Conservation (phyloP, 495 filamentous ascomycete species). For the Poronia punctata region DNA sequence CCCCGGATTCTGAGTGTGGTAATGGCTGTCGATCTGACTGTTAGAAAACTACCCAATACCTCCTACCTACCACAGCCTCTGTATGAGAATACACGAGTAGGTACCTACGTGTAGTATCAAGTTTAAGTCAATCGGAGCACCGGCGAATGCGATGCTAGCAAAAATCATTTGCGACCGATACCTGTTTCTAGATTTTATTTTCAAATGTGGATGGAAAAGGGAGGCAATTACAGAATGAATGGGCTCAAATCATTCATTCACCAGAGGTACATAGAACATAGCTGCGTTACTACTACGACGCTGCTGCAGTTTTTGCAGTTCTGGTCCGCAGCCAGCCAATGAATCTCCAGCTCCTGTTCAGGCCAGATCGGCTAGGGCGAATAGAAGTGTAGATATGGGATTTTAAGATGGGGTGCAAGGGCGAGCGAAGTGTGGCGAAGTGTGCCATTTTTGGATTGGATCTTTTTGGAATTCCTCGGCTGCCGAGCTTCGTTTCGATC, state of each 20-base stretch:
- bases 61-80: too few relatives aligned
- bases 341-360: slow-evolving; percentile 2
- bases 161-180: too few relatives aligned
- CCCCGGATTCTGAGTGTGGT: slow-evolving; percentile 7
- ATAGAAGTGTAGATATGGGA: slow-evolving; percentile 8
- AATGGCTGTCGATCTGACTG: neutral
- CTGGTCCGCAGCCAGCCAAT: slow-evolving; percentile 10
- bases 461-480: too few relatives aligned
- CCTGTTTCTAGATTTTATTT: too few relatives aligned
- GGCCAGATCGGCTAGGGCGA: slow-evolving; percentile 3
- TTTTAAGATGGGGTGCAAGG: slow-evolving; percentile 5
- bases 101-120: too few relatives aligned
- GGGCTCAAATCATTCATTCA: too few relatives aligned
- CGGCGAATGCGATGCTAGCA: too few relatives aligned
- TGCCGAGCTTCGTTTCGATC: slow-evolving; percentile 1
- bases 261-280: neutral
- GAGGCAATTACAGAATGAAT: neutral
- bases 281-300: slow-evolving; percentile 5
- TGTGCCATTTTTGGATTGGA: too few relatives aligned
- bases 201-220: slow-evolving; percentile 2
- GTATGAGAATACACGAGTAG: too few relatives aligned
- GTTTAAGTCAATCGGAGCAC: too few relatives aligned
- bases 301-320: too few relatives aligned
- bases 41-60: neutral
- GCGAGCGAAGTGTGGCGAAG: slow-evolving; percentile 13